These are phyloP conservation scores for Peterozyma toletana DNA, from an alignment of 805 yeast genomes.

Conservation along the genomic window DNA sequence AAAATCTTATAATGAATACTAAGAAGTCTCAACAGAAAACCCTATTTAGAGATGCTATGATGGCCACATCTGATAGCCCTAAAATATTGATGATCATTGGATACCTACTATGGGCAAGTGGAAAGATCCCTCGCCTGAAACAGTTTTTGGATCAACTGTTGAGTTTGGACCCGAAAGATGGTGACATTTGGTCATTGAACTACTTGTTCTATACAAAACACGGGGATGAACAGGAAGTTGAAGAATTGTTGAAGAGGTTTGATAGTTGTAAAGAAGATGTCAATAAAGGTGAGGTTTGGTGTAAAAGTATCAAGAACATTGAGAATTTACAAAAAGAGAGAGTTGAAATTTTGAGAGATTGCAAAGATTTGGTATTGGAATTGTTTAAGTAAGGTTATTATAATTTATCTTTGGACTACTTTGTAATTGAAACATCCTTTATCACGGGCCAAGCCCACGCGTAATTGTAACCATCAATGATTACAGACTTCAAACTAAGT, in stretches of 20 bases:
- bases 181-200: slow-evolving; percentile 74
- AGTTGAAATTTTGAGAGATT: slow-evolving; percentile 28
- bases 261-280: slow-evolving; percentile 43
- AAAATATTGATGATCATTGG: slow-evolving; percentile 60
- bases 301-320: slow-evolving; percentile 37
- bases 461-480: too few species aligned
- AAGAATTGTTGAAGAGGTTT: slow-evolving; percentile 19
- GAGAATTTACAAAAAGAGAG: slow-evolving; percentile 34
- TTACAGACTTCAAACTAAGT: too few species aligned
- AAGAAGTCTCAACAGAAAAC: slow-evolving; percentile 47
- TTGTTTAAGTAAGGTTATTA: too few species aligned
- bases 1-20: slow-evolving; percentile 39
- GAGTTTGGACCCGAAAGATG: slow-evolving; percentile 46
- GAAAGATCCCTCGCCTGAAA: slow-evolving; percentile 54
- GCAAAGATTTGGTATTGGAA: slow-evolving; percentile 6
- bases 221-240: slow-evolving; percentile 29
- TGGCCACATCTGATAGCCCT: slow-evolving; percentile 53
- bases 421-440: too few species aligned
- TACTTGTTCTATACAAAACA: slow-evolving; percentile 36
- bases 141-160: slow-evolving; percentile 73
- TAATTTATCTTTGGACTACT: too few species aligned
- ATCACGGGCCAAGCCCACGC: too few species aligned
- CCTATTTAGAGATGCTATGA: slow-evolving; percentile 64
- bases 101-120: slow-evolving; percentile 55
- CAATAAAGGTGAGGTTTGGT: slow-evolving; percentile 59